Base-by-base conservation (phyloP, 2,329 filamentous ascomycete genomes). In the Stylonectria norvegica region DNA sequence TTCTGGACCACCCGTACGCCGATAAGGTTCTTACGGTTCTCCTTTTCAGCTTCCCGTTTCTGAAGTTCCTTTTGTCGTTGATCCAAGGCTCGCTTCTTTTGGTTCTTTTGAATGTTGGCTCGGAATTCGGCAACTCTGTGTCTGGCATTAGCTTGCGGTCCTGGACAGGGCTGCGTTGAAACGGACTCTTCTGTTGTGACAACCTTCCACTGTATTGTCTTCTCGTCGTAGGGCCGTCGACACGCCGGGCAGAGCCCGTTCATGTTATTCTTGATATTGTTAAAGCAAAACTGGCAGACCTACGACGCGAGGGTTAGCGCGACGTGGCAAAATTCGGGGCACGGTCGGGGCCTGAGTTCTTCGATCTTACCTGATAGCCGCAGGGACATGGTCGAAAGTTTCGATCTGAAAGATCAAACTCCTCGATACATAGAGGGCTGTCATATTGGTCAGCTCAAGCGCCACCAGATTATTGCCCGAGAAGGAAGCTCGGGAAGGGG, bases 261-360 rank as follows among this genome's bases (percentile, higher is more conserved):
- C 78, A 95, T 89, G 58, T 96, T 96, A 57, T 86, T 95, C 70
- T 94, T 95, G 65, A 98, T 94, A 65, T 97, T 98, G 70, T 98
- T 96, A 73, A 91, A 98, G 71, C 93, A 98, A 69, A 98, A 98
- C 73, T 98, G 94, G 68, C 93, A 98, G 64, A 98, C 91, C 90
- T 96, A 20, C 0, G 29, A 31, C 9, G 30, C 20, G 14, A 29
- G 18, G n/a, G 53, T 57, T 53, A 57, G 52, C 41, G 35, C 42
- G 39, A 53, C 45, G 49, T 50, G 51, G 47, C 47, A 48, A 36
- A 41, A 27, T 32, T 10, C 47, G 41, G 33, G n/a, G 18, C 20
- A 18, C 34, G 32, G 25, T 22, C 27, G 14, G 25, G 7, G 7
- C n/a, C 29, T 4, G 25, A 17, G 34, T 16, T n/a, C n/a, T 19